A percentile compares a stretch with the other conserved stretches of the same genome.
These are phyloP conservation scores for Nepenthes alata DNA, from an alignment of 179 eudicot genomes.

Conservation along the genomic window DNA sequence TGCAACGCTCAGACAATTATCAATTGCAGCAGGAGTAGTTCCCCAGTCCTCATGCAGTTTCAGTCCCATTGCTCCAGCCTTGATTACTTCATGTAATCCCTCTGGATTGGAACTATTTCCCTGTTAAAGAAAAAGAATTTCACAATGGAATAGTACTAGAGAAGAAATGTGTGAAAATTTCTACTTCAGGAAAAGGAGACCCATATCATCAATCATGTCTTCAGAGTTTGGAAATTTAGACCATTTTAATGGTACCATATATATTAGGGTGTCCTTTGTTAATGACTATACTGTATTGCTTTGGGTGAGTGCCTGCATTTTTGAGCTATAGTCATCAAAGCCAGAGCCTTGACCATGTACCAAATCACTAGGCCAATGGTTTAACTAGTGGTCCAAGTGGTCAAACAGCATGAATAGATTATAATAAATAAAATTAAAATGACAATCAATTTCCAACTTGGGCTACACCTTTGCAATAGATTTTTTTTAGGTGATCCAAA, in stretches of 20 bases:
- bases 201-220: neutral
- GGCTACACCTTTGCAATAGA: no score
- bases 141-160: slow-evolving; percentile 4
- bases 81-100: slow-evolving; percentile 76
- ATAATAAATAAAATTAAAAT: no score
- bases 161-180: neutral
- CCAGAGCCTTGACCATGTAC: no score
- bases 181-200: neutral
- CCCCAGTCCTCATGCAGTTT: slow-evolving; percentile 99
- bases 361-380: no score
- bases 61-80: slow-evolving; percentile 97
- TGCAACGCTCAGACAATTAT: slow-evolving; percentile 74
- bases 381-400: no score
- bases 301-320: neutral
- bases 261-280: neutral
- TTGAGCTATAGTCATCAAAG: neutral
- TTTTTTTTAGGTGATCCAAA: no score
- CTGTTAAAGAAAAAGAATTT: slow-evolving; percentile 20
- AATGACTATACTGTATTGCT: neutral
- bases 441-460: no score
- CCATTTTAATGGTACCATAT: neutral
- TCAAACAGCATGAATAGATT: no score
- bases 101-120: slow-evolving; percentile 78
- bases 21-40: slow-evolving; percentile 89
- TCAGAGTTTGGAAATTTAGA: neutral